A percentile compares a stretch with the other conserved stretches of the same genome.
phyloP scores from a whole-genome alignment of 495 filamentous ascomycete species.

The Penicillium flavigenum region DNA sequence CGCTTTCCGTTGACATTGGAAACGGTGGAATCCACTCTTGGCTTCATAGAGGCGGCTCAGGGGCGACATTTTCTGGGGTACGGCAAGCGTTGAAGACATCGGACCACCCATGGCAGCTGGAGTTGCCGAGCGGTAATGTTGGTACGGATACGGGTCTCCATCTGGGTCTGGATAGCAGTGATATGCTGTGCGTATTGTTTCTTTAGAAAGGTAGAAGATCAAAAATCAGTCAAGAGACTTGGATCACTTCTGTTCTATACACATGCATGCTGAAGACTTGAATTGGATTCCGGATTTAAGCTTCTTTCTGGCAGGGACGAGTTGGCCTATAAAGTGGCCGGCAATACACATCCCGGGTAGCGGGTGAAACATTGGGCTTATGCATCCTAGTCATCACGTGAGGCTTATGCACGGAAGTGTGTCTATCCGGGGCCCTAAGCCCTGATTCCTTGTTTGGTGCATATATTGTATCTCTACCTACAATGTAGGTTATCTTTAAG shows the following conservation, averaged over 20 bases:
- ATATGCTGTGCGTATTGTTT: neutral
- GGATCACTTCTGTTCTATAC: neutral
- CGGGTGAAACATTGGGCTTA: neutral
- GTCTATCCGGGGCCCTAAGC: constrained; percentile 24
- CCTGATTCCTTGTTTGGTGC: constrained; percentile 15
- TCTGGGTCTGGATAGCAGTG: neutral
- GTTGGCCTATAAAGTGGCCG: neutral
- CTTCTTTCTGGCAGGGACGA: neutral
- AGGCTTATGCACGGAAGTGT: neutral
- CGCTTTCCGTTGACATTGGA: constrained; percentile 14
- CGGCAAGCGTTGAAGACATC: neutral
- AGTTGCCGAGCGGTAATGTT: constrained; percentile 14
- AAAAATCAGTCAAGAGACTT: neutral
- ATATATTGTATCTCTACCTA: no score
- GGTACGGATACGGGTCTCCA: constrained; percentile 1
- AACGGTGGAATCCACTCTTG: constrained; percentile 8
- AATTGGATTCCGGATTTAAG: neutral
- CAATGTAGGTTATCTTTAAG: no score
- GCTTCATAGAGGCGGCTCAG: constrained; percentile 7
- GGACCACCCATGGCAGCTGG: constrained; percentile 7
- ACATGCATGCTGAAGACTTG: neutral
- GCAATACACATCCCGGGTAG: constrained; percentile 9
- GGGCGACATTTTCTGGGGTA: constrained; percentile 11
- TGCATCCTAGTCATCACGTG: neutral
- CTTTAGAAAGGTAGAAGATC: neutral